Evolutionary conservation across 2,329 filamentous ascomycete species (phyloP), one percentile per base, ranked within the genome.

Genomic region (Paraphoma chrysanthemicola): DNA sequence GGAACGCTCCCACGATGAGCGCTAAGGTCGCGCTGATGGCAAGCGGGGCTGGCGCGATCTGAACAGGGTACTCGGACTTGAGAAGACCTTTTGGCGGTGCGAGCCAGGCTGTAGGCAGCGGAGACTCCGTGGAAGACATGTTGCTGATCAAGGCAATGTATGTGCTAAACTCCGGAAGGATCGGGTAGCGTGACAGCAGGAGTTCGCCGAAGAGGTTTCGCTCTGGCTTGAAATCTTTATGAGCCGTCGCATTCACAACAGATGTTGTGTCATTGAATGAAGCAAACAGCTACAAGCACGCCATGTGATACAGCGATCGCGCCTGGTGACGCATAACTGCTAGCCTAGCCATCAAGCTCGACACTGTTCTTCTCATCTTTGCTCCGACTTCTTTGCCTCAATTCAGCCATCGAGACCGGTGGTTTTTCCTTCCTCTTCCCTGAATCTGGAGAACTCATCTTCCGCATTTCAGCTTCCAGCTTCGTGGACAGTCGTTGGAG

Each of bases 401-500:
- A 53, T 14, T 68, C 72, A 1, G 62, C 55, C 70, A 77, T 75
- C 0, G 73, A 76, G 10, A 78, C 70, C 0, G 73, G 74, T 3
- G 74, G 74, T 1, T 62, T 66, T 16, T 67, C 53, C 41, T 57
- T 67, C 29, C 57, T 59, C 36, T 57, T 53, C n/a, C 55, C 51
- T 2, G 56, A 42, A 18, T 66, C 54, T 4, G 51, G 50, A 1
- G 64, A 66, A 38, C 66, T 66, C 68, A 76, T 63, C 39, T 59
- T 74, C 10, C 63, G 62, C 72, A 78, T 66, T 47, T 76, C 74
- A 6, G 36, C 30, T 45, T 84, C 81, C 38, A 93, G 77, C 56
- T 78, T 83, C 49, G 80, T 79, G 57, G 84, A 83, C 49, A 93
- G 73, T 57, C 85, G 81, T 57, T 91, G 87, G 41, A 92, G 73